Evolutionary conservation across 805 yeast species (phyloP), one percentile per base, ranked within the genome.

Genomic region (Pichia heedii): DNA sequence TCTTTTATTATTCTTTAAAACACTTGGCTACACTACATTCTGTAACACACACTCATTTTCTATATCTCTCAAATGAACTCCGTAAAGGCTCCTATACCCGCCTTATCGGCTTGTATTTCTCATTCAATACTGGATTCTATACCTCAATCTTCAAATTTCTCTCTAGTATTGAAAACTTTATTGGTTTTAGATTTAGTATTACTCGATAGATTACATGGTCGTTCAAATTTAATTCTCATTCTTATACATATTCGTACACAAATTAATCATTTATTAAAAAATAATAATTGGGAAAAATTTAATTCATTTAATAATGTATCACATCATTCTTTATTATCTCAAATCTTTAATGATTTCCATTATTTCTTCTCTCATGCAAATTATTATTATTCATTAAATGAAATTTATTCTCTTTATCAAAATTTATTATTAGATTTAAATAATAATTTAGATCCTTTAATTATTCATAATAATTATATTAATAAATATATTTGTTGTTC

Each of bases 171-270:
- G 2, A 29, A 29, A 15, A 10, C 32, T 12, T 29, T 29, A 12
- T 16, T 29, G 2, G 13, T 29, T 1, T 22, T 50, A 29, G 44
- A 48, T 11, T 18, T 50, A 5, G 39, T 46, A 1, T 24, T 50
- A 9, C 24, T 50, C 3, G 53, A 50, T 18, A 50, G 48, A 22
- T 38, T 50, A 2, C 40, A 43, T 11, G 30, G 39, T 3, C 40
- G 49, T 3, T 46, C 52, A 5, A 47, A 42, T 22, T 29, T 30
- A 11, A 43, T 47, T 5, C 26, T 50, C 11, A 11, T 45, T 6
- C 20, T 48, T 11, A 44, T 50, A 8, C 38, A 50, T 22, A 27
- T 46, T 3, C 41, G 38, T 21, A 9, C 22, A 5, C 10, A n/a
- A 3, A 21, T 43, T 13, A 41, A 42, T 20, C 15, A 21, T 2